A percentile compares a stretch with the other conserved stretches of the same genome.
Conservation (phyloP, 352 stramenopile species). For the Phytophthora ramorum region DNA sequence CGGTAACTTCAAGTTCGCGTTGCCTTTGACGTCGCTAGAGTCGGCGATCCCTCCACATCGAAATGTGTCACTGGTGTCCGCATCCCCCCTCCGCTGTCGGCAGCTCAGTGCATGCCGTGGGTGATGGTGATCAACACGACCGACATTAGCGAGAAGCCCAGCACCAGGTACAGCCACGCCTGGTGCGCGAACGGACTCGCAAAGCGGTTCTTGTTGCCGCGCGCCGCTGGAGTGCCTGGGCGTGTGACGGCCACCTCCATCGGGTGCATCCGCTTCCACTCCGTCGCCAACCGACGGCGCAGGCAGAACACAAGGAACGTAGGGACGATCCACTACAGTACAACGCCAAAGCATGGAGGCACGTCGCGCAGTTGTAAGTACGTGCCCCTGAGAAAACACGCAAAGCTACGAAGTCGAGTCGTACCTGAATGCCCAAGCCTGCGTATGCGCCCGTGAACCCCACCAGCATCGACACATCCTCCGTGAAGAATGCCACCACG, state of each 20-base stretch:
- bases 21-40: conserved; percentile 1
- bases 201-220: conserved; percentile 66
- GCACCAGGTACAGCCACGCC: conserved; percentile 75
- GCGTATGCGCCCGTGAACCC: conserved; percentile 88
- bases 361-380: conserved; percentile 43
- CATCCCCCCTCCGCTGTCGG: neutral
- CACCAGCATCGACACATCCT: conserved; percentile 91
- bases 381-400: conserved; percentile 34
- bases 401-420: conserved; percentile 24
- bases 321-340: conserved; percentile 78
- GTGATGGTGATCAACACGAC: conserved; percentile 80
- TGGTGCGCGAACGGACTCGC: conserved; percentile 75
- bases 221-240: conserved; percentile 16
- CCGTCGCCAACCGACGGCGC: conserved; percentile 55
- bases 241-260: conserved; percentile 39
- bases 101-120: conserved; percentile 51
- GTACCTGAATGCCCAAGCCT: conserved; percentile 85
- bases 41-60: conserved; percentile 1
- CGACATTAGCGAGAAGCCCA: conserved; percentile 63
- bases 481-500: conserved; percentile 86
- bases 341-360: conserved; percentile 29
- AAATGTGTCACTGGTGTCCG: conserved; percentile 8
- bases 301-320: conserved; percentile 80
- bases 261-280: conserved; percentile 49
- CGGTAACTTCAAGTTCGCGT: conserved; percentile 25